Conservation (phyloP, 2,329 filamentous ascomycete genomes). For the Diaporthe velutina region DNA sequence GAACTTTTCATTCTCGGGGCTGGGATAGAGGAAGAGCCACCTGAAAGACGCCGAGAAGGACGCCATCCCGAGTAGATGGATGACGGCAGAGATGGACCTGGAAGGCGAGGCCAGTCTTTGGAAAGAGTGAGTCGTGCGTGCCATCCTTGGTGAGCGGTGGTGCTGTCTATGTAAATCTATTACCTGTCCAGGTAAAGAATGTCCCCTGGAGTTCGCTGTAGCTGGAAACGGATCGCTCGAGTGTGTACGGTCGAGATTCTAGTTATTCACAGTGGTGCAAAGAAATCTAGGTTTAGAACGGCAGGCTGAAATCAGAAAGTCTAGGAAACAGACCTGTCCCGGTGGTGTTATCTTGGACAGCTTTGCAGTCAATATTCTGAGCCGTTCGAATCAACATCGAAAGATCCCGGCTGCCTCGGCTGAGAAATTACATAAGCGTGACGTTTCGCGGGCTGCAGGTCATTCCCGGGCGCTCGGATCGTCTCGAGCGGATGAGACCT, state of each 20-base stretch:
- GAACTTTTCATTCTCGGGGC: conserved; percentile 68
- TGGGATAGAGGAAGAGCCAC: conserved; percentile 64
- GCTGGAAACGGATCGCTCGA: neutral
- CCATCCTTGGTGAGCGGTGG: conserved; percentile 49
- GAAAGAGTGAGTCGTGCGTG: conserved; percentile 65
- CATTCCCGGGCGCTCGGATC: conserved; percentile 2
- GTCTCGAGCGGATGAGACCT: conserved; percentile 2
- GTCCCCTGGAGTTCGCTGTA: neutral
- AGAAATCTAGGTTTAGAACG: neutral
- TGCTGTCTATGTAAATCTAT: neutral
- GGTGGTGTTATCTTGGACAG: neutral
- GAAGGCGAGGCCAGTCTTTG: conserved; percentile 77
- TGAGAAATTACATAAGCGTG: conserved; percentile 36
- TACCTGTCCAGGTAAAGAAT: neutral
- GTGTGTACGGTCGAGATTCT: neutral
- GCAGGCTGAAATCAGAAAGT: neutral
- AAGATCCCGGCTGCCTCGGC: conserved; percentile 33
- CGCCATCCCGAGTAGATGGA: conserved; percentile 69
- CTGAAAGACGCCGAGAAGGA: conserved; percentile 68
- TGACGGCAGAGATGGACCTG: conserved; percentile 69
- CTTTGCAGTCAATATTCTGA: neutral
- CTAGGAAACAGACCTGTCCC: neutral
- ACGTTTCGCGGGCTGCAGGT: conserved; percentile 15
- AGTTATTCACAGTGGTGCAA: conserved; percentile 1
- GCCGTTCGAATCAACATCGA: conserved; percentile 1